Evolutionary conservation across 2,329 filamentous ascomycete species (phyloP).

Genomic region (Rhytidhysteron rufulum): DNA sequence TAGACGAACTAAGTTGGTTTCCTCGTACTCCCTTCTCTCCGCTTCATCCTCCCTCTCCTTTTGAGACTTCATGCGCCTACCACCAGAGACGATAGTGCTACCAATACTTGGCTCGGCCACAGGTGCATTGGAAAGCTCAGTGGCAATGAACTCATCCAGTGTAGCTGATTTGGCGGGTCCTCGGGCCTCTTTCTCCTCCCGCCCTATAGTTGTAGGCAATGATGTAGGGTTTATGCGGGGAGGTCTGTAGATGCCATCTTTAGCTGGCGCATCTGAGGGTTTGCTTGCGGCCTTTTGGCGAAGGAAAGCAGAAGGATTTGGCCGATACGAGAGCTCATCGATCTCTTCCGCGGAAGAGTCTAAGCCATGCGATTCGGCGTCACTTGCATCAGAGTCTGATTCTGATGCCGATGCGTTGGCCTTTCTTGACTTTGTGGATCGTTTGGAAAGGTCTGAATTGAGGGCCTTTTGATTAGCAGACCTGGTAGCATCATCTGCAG

Average conservation of each 20-base stretch:
- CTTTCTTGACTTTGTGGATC: slow-evolving; percentile 13
- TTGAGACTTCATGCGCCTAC: slow-evolving; percentile 73
- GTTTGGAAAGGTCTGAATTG: slow-evolving; percentile 12
- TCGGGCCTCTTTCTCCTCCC: slow-evolving; percentile 59
- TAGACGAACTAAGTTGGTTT: slow-evolving; percentile 84
- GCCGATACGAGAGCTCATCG: slow-evolving; percentile 60
- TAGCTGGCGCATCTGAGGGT: slow-evolving; percentile 28
- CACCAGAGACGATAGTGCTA: slow-evolving; percentile 76
- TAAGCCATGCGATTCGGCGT: slow-evolving; percentile 22
- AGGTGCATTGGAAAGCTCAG: slow-evolving; percentile 79
- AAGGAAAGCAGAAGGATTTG: slow-evolving; percentile 51
- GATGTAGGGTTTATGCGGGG: slow-evolving; percentile 82
- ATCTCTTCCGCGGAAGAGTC: slow-evolving; percentile 37
- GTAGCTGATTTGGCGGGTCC: slow-evolving; percentile 71
- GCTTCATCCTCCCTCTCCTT: slow-evolving; percentile 72
- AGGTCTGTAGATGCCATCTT: slow-evolving; percentile 77
- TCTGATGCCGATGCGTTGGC: slow-evolving; percentile 36
- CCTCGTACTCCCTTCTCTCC: slow-evolving; percentile 83
- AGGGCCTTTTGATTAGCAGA: slow-evolving; percentile 6
- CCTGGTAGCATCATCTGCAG: slow-evolving; percentile 65
- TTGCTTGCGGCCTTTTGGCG: slow-evolving; percentile 20
- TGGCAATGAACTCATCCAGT: slow-evolving; percentile 85
- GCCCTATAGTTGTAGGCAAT: slow-evolving; percentile 66
- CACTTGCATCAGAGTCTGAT: slow-evolving; percentile 41
- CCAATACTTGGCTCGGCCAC: slow-evolving; percentile 86